A percentile compares a stretch with the other conserved stretches of the same genome.
phyloP scores from a whole-genome alignment of 768 basidiomycete species.

The Polyporus arcularius region DNA sequence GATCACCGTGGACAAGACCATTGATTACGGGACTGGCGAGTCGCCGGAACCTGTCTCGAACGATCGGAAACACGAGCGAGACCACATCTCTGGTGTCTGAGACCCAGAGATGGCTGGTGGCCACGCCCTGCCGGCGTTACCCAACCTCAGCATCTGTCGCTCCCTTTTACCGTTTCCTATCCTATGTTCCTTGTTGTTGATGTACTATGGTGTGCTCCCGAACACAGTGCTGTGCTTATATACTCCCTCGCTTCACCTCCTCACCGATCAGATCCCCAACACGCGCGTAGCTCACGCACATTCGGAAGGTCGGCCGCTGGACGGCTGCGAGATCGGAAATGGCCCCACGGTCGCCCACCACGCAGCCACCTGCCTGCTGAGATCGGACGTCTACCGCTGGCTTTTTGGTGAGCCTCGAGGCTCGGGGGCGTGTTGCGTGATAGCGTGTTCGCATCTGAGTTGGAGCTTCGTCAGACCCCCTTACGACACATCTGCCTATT shows the following conservation, averaged over 20 bases:
- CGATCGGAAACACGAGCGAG: slow-evolving; percentile 5
- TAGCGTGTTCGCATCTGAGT: slow-evolving; percentile 8
- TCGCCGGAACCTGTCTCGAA: slow-evolving; percentile 4
- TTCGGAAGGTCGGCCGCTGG: neutral
- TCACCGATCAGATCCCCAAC: no score
- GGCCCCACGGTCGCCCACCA: slow-evolving; percentile 9
- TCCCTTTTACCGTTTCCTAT: neutral
- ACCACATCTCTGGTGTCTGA: slow-evolving; percentile 1
- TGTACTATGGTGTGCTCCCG: no score
- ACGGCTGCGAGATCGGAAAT: neutral
- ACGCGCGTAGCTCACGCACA: no score
- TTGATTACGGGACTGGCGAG: slow-evolving; percentile 24
- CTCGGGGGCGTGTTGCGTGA: slow-evolving; percentile 17
- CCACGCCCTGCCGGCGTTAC: neutral
- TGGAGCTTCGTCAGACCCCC: neutral
- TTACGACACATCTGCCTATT: neutral
- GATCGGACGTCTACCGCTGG: neutral
- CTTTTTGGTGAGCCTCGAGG: slow-evolving; percentile 8
- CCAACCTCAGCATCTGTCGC: neutral
- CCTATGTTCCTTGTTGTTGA: neutral
- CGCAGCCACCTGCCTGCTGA: slow-evolving; percentile 14
- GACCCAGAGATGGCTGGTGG: no score
- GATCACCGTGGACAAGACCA: slow-evolving; percentile 31
- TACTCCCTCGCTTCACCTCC: no score
- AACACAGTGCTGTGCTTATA: no score